Evolutionary conservation across 2,329 filamentous ascomycete genomes (phyloP).

Genomic region (Cryphonectria japonica): DNA sequence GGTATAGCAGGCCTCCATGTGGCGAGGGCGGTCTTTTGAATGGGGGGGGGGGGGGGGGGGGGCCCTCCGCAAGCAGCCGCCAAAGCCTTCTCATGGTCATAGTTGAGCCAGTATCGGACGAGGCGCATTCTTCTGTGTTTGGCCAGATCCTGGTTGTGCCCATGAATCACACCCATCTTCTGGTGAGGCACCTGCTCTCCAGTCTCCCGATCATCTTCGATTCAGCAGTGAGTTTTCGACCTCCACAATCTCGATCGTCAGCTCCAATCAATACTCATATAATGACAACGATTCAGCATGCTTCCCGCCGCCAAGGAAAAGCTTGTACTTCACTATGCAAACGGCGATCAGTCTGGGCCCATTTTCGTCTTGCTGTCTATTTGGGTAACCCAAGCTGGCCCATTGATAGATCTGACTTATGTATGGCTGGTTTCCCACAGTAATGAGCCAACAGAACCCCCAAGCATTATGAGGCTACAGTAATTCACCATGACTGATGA

Average conservation of each 20-base stretch:
- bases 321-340: background rate
- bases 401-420: background rate
- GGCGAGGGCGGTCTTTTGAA: background rate
- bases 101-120: background rate
- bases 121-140: background rate
- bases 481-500: background rate
- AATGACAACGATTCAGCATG: too few species aligned
- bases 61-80: background rate
- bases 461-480: too few species aligned
- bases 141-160: background rate
- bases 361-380: background rate
- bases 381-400: background rate
- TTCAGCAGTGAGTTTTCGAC: background rate
- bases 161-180: background rate
- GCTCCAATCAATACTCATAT: background rate
- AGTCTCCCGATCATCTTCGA: background rate
- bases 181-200: background rate
- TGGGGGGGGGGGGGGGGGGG: too few species aligned
- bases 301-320: conserved; percentile 2
- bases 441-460: background rate
- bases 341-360: background rate
- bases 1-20: background rate
- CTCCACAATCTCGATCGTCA: background rate
- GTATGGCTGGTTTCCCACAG: background rate
- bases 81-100: background rate